Percentiles rank a stretch among this genome's conserved stretches.
phyloP scores from a whole-genome alignment of 768 basidiomycete genomes.

The Serendipita sp. region DNA sequence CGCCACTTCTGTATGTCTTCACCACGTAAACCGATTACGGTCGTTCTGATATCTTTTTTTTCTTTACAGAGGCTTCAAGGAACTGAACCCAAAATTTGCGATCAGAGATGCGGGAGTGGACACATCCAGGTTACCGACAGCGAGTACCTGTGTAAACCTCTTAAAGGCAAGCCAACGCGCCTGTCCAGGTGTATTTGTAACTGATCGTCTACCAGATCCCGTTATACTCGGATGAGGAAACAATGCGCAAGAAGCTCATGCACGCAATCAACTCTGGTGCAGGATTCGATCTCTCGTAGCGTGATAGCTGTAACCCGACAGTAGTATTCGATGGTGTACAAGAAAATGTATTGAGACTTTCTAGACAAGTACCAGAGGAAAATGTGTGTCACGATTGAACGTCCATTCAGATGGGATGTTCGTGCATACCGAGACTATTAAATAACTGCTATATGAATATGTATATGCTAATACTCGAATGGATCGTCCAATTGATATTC shows the following conservation, averaged over 20 bases:
- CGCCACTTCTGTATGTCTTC: constrained; percentile 58
- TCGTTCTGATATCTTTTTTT: neutral
- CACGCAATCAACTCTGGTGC: constrained; percentile 79
- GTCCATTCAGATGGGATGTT: neutral
- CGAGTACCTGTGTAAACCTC: constrained; percentile 84
- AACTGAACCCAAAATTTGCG: constrained; percentile 74
- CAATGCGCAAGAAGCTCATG: constrained; percentile 58
- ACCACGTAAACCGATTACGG: neutral
- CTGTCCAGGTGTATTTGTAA: neutral
- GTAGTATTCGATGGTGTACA: neutral
- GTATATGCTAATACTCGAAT: neutral
- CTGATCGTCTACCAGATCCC: constrained; percentile 39
- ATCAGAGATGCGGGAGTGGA: constrained; percentile 73
- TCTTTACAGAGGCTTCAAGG: constrained; percentile 54
- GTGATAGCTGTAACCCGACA: neutral
- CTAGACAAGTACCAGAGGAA: neutral
- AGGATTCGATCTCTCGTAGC: constrained; percentile 81
- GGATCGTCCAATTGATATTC: neutral
- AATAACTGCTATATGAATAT: neutral
- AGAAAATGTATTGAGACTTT: neutral
- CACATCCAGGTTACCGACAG: constrained; percentile 50
- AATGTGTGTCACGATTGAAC: neutral
- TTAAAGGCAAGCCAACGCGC: constrained; percentile 44
- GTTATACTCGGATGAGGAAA: constrained; percentile 43
- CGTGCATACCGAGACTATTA: neutral